Percentiles rank a stretch among this genome's conserved stretches.
phyloP scores from a whole-genome alignment of 352 stramenopile genomes.

The Globisporangium paroecandrum region DNA sequence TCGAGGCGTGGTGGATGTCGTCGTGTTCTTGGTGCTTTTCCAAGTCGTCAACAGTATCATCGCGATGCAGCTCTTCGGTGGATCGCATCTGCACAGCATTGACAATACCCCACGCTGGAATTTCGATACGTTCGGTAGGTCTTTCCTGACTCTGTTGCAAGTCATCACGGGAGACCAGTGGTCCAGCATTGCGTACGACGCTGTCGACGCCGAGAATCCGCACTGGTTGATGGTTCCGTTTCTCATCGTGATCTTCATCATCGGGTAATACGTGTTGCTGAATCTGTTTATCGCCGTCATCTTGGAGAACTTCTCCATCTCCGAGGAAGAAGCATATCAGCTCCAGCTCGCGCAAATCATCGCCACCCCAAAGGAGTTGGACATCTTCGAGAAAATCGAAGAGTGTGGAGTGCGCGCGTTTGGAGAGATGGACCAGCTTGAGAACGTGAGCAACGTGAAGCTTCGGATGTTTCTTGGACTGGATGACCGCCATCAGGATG shows the following conservation, averaged over 20 bases:
- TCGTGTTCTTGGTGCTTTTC: slow-evolving; percentile 72
- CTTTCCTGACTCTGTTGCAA: slow-evolving; percentile 73
- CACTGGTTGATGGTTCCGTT: slow-evolving; percentile 74
- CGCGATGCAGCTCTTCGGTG: slow-evolving; percentile 77
- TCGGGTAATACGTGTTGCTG: slow-evolving; percentile 74
- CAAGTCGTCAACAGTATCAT: slow-evolving; percentile 75
- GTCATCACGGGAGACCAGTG: slow-evolving; percentile 79
- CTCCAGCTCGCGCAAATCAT: slow-evolving; percentile 85
- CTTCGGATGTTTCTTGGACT: slow-evolving; percentile 72
- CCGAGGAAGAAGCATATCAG: slow-evolving; percentile 78
- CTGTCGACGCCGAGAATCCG: slow-evolving; percentile 58
- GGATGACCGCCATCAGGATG: slow-evolving; percentile 32
- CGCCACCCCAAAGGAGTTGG: slow-evolving; percentile 74
- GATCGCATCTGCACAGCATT: slow-evolving; percentile 36
- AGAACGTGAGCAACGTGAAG: slow-evolving; percentile 81
- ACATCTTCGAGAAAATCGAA: slow-evolving; percentile 82
- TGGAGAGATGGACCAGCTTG: slow-evolving; percentile 71
- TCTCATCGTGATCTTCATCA: slow-evolving; percentile 71
- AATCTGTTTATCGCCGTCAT: slow-evolving; percentile 86
- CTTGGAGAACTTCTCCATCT: slow-evolving; percentile 80
- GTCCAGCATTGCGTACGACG: slow-evolving; percentile 74
- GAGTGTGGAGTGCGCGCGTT: slow-evolving; percentile 74
- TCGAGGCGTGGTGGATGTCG: slow-evolving; percentile 72
- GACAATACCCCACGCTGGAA: slow-evolving; percentile 66
- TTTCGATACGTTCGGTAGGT: slow-evolving; percentile 67